These are phyloP conservation scores for Cercospora janseana DNA, from an alignment of 2,329 filamentous ascomycete species.

Conservation along the genomic window DNA sequence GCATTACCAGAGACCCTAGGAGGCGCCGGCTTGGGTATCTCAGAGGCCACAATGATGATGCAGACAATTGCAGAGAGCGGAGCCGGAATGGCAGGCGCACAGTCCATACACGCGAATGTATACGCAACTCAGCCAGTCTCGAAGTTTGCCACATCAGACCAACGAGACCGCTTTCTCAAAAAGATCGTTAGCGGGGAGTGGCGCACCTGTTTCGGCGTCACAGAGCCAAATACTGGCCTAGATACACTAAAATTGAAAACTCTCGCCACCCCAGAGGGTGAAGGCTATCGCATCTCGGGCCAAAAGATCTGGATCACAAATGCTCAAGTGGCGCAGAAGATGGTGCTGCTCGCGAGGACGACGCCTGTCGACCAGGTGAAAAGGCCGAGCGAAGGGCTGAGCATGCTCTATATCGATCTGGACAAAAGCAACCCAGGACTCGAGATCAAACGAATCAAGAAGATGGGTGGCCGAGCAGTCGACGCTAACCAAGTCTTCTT, in stretches of 20 bases:
- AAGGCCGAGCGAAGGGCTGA: slow-evolving; percentile 72
- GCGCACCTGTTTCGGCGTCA: slow-evolving; percentile 78
- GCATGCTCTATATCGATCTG: slow-evolving; percentile 77
- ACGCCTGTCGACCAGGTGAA: slow-evolving; percentile 64
- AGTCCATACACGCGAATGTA: slow-evolving; percentile 61
- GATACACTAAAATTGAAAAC: slow-evolving; percentile 73
- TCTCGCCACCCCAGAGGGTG: slow-evolving; percentile 58
- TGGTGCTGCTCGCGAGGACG: slow-evolving; percentile 79
- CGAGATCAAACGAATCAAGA: slow-evolving; percentile 70
- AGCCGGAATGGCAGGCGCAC: slow-evolving; percentile 70
- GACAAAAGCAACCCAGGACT: slow-evolving; percentile 58
- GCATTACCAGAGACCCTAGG: slow-evolving; percentile 72
- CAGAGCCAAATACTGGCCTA: slow-evolving; percentile 77
- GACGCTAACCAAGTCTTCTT: slow-evolving; percentile 90
- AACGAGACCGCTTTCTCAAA: slow-evolving; percentile 63
- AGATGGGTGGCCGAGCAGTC: slow-evolving; percentile 80
- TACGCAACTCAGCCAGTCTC: slow-evolving; percentile 75
- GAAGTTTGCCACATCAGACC: slow-evolving; percentile 66
- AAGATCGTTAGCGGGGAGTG: slow-evolving; percentile 69
- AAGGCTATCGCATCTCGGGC: slow-evolving; percentile 66
- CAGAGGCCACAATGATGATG: slow-evolving; percentile 83
- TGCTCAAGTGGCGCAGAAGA: slow-evolving; percentile 76
- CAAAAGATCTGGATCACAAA: slow-evolving; percentile 91
- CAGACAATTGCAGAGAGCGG: slow-evolving; percentile 64
- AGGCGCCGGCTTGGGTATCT: slow-evolving; percentile 72